Evolutionary conservation across 441 rosid genomes (phyloP).

Genomic region (Eutrema salsugineum): DNA sequence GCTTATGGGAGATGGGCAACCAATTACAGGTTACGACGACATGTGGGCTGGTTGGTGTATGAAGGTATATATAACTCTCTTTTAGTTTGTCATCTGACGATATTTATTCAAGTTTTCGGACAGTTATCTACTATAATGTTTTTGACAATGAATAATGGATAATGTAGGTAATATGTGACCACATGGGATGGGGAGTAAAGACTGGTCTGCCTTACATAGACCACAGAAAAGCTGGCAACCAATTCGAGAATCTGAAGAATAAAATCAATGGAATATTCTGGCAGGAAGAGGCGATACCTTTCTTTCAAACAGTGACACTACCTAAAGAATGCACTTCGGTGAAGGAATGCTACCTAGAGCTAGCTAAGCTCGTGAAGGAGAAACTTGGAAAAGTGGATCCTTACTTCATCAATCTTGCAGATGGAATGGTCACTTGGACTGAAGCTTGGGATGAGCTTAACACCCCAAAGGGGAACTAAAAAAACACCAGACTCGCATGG

Average conservation of each 20-base stretch:
- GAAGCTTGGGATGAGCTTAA: slow-evolving; percentile 55
- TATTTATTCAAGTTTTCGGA: not conserved
- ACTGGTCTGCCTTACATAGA: slow-evolving; percentile 53
- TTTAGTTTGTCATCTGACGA: not conserved
- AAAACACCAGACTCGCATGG: not conserved
- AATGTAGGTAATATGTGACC: slow-evolving; percentile 49
- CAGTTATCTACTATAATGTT: not conserved
- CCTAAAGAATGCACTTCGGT: slow-evolving; percentile 45
- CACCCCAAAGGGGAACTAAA: not conserved
- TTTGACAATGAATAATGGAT: not conserved
- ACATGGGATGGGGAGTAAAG: slow-evolving; percentile 54
- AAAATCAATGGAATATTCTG: slow-evolving; percentile 48
- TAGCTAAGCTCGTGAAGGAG: slow-evolving; percentile 39
- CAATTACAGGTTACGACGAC: slow-evolving; percentile 47
- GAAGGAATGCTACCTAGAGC: slow-evolving; percentile 43
- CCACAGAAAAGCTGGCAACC: slow-evolving; percentile 51
- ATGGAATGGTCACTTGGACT: slow-evolving; percentile 54
- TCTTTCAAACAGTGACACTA: slow-evolving; percentile 40
- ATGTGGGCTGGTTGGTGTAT: slow-evolving; percentile 66
- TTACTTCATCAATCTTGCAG: slow-evolving; percentile 46
- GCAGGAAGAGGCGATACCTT: slow-evolving; percentile 50
- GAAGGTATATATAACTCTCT: slow-evolving; percentile 34
- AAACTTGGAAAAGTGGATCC: slow-evolving; percentile 40
- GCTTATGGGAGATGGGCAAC: slow-evolving; percentile 55
- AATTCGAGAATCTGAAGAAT: slow-evolving; percentile 40